Conservation (phyloP, 176 grass and related monocot species). For the Triticum urartu region DNA sequence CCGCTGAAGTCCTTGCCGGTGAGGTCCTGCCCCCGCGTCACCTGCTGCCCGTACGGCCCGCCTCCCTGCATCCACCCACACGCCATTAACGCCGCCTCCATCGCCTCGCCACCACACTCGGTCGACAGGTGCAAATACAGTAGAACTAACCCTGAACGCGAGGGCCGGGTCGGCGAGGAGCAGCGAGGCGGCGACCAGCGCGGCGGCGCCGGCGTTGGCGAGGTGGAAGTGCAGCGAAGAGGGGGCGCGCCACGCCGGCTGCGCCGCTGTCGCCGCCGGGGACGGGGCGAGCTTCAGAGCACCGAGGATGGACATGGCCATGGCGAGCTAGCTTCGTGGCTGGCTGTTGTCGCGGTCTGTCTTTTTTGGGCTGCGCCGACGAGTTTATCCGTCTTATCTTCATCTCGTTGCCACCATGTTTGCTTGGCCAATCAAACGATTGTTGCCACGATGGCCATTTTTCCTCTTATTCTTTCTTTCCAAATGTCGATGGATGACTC, state of each 20-base stretch:
- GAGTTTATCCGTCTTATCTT: constrained; percentile 45
- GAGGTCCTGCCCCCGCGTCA: constrained; percentile 90
- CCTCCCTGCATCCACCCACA: constrained; percentile 52
- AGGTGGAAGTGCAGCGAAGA: constrained; percentile 43
- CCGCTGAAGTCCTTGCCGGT: constrained; percentile 94
- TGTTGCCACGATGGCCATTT: neutral
- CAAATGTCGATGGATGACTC: too few relatives aligned
- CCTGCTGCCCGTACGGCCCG: constrained; percentile 80
- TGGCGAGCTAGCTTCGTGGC: neutral
- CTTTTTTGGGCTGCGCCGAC: neutral
- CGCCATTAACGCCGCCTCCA: neutral
- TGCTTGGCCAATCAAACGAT: neutral
- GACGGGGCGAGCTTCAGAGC: constrained; percentile 18
- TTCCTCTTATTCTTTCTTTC: too few relatives aligned
- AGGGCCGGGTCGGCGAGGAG: constrained; percentile 60
- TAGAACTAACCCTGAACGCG: constrained; percentile 59
- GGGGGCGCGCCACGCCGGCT: neutral
- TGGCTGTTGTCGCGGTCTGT: neutral
- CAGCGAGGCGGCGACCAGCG: constrained; percentile 68
- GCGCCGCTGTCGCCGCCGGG: neutral
- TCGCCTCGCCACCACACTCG: neutral
- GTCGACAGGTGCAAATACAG: neutral
- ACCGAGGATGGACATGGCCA: constrained; percentile 38
- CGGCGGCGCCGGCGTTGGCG: constrained; percentile 41
- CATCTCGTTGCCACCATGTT: neutral